Evolutionary conservation across 2,329 filamentous ascomycete species (phyloP).

Genomic region (Neoarthrinium moseri): DNA sequence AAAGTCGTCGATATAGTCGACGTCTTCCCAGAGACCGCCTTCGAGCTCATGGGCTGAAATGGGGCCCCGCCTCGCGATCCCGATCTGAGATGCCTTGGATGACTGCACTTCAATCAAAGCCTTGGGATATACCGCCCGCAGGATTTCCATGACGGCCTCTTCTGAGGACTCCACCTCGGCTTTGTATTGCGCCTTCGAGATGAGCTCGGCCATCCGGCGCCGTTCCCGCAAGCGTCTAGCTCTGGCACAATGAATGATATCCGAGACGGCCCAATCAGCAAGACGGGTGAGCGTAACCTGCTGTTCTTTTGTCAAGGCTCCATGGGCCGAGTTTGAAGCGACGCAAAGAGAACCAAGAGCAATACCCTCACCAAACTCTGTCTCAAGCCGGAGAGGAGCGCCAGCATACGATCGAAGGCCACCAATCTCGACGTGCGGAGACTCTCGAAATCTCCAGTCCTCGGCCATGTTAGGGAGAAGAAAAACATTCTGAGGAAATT

Average conservation of each 20-base stretch:
- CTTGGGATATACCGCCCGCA: background rate
- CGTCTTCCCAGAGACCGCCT: slow-evolving; percentile 10
- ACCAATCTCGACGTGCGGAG: slow-evolving; percentile 7
- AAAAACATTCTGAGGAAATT: slow-evolving; percentile 6
- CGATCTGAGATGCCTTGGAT: background rate
- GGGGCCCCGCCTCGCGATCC: background rate
- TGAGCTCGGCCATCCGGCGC: slow-evolving; percentile 1
- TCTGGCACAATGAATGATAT: slow-evolving; percentile 6
- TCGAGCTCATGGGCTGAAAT: slow-evolving; percentile 3
- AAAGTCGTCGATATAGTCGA: background rate
- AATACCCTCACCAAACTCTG: slow-evolving; percentile 6
- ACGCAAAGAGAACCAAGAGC: slow-evolving; percentile 9
- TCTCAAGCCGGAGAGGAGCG: slow-evolving; percentile 5
- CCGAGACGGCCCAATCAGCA: slow-evolving; percentile 4
- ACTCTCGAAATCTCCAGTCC: slow-evolving; percentile 10
- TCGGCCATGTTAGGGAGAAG: slow-evolving; percentile 7
- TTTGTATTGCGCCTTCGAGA: background rate
- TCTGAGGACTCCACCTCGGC: background rate
- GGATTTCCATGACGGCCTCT: background rate
- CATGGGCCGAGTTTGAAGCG: slow-evolving; percentile 5
- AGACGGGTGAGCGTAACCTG: slow-evolving; percentile 6
- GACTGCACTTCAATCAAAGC: slow-evolving; percentile 1
- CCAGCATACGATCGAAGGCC: slow-evolving; percentile 11
- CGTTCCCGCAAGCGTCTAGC: slow-evolving; percentile 5
- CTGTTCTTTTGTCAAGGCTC: background rate